Percentiles rank a stretch among this genome's conserved stretches.
Evolutionary conservation across 1,284 basidiomycete species (phyloP).

Genomic region (Boletus semigastroideus): DNA sequence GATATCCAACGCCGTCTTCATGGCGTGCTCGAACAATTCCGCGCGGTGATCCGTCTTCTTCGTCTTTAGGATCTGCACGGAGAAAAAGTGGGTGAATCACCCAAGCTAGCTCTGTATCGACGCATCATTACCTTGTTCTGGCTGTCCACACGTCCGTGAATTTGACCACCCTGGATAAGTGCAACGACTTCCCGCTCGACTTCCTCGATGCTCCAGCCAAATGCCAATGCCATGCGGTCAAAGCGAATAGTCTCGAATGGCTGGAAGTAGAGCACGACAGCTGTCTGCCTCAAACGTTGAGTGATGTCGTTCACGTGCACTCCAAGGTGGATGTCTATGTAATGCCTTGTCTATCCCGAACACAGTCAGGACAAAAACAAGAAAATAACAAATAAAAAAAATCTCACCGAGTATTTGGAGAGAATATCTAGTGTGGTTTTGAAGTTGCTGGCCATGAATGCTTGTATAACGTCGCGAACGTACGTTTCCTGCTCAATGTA

Average conservation of each 20-base stretch:
- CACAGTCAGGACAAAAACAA: not conserved
- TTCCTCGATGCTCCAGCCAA: conserved; percentile 75
- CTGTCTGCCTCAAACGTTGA: conserved; percentile 65
- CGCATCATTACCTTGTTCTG: conserved; percentile 64
- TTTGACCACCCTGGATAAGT: conserved; percentile 72
- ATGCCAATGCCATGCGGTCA: conserved; percentile 76
- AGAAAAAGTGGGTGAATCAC: not conserved
- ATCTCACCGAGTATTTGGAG: conserved; percentile 65
- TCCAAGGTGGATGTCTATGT: conserved; percentile 73
- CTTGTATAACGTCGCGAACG: conserved; percentile 76
- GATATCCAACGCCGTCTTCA: conserved; percentile 70
- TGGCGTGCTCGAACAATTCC: conserved; percentile 69
- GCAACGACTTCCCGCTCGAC: conserved; percentile 69
- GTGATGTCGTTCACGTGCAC: conserved; percentile 61
- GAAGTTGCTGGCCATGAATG: conserved; percentile 82
- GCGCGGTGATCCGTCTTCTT: conserved; percentile 72
- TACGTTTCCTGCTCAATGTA: conserved; percentile 88
- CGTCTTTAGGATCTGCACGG: conserved; percentile 69
- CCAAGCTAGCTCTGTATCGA: not conserved
- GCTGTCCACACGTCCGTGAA: conserved; percentile 78
- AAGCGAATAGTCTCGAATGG: conserved; percentile 82
- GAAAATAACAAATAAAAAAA: not conserved
- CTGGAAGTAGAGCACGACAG: conserved; percentile 81
- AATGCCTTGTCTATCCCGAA: conserved; percentile 61
- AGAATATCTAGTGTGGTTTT: conserved; percentile 75